Evolutionary conservation across 2,329 filamentous ascomycete genomes (phyloP), one percentile per base, ranked within the genome.

Genomic region (Exophiala lecanii-corni): DNA sequence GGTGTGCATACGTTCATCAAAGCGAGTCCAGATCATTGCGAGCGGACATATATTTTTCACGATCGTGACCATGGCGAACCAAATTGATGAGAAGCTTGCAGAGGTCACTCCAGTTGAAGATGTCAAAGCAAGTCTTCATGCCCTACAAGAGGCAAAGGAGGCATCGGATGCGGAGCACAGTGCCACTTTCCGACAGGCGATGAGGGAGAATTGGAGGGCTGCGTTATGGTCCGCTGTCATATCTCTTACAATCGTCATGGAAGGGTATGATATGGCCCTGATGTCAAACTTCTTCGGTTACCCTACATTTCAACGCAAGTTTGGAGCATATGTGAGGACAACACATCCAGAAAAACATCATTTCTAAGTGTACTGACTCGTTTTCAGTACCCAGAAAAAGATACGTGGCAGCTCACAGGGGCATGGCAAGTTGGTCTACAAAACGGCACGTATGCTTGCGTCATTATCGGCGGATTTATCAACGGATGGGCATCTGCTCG

Each of bases 181-280:
- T 15, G 42, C 41, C 38, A 42, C 38, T 21, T 39, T 74, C n/a
- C 58, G 76, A 60, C 79, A 94, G 68, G 88, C 86, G 49, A 73
- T 94, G 61, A 79, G 73, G 59, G 73, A 91, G 18, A 94, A 94
- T 60, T 88, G 87, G 45, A 91, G 92, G 70, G 89, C 88, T 15
- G 81, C 92, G 44, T 75, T 71, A 19, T 95, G 87, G 86, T 88
- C 82, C 55, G 59, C 94, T 39, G 70, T 94, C 45, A 89, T 95
- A 63, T 89, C 84, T 15, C 91, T 86, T 0, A 89, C 84, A 61
- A 92, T 94, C 59, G 81, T 79, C 57, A 94, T 94, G 89, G 88
- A 94, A 64, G 87, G 33, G 6, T 35, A 35, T 19, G 33, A 35
- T 35, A 35, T 18, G 13, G 9, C 33, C 4, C 18, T 35, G 7